Base-by-base conservation (phyloP, 2,329 filamentous ascomycete species). In the Venturia aucupariae region DNA sequence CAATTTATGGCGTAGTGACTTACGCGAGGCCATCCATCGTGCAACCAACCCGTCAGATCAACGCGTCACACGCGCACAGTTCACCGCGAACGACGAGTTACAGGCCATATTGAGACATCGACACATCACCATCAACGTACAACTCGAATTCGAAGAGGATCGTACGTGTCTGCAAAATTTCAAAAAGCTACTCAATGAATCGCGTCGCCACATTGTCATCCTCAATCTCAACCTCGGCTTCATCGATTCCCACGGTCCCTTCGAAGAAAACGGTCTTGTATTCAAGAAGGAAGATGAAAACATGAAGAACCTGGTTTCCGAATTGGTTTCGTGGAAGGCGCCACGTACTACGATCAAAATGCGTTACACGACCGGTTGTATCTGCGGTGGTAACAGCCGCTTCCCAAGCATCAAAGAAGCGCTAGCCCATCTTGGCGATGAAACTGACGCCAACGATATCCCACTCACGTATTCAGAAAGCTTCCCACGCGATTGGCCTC, bases 61-160 rank as follows among this genome's bases (percentile, higher is more conserved):
- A 57, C 51, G 51, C 19, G 17, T 57, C 5, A 57, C 51, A 57
- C 51, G 51, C 30, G 30, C 27, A 32, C 51, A 57, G 27, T 13
- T 35, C 30, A 4, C 51, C 10, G 51, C 15, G 19, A 35, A 57
- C 51, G 27, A 19, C 5, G 51, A 35, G 27, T n/a, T 57, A n/a
- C 27, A 57, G 30, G 30, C 15, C 3, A n/a, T 22, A 10, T 35
- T 57, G 27, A 35, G 35, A 19, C 51, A 57, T 35, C 51, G 51
- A 10, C 51, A 57, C 30, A 35, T 57, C 27, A 19, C 17, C 51
- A 57, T 57, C 30, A 57, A 57, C 51, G 51, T 57, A 22, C 51
- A 57, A 35, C 51, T 57, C 15, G 51, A 57, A 57, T 57, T 57
- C 15, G 51, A 57, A 57, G 51, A 57, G 19, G 51, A 57, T 35